Conservation (phyloP, 2,329 filamentous ascomycete species). For the Fusarium zealandicum region DNA sequence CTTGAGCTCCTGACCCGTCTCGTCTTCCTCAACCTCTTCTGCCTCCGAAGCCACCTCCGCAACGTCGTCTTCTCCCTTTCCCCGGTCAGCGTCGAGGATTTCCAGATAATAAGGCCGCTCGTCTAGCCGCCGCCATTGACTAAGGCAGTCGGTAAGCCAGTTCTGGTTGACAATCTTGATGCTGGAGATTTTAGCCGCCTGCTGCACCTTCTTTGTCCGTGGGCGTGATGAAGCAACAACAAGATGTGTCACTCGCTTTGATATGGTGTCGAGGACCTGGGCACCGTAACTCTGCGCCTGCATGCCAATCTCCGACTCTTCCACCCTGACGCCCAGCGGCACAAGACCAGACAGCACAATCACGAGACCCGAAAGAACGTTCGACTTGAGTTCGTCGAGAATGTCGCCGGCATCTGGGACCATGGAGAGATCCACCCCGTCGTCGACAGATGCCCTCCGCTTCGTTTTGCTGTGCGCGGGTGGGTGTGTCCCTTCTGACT, state of each 20-base stretch:
- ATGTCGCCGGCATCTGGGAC: conserved; percentile 87
- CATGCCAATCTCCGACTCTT: conserved; percentile 83
- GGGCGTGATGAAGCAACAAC: conserved; percentile 74
- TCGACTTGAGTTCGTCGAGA: conserved; percentile 81
- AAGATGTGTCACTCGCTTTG: conserved; percentile 73
- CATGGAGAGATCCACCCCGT: conserved; percentile 53
- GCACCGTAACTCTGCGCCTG: conserved; percentile 91
- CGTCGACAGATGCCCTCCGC: conserved; percentile 47
- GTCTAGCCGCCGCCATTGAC: conserved; percentile 81
- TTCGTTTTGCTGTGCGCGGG: conserved; percentile 45
- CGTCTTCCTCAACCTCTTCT: conserved; percentile 43
- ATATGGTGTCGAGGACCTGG: conserved; percentile 62
- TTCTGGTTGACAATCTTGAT: conserved; percentile 92
- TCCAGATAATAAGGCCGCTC: conserved; percentile 80
- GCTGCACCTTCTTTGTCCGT: conserved; percentile 88
- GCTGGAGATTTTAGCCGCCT: conserved; percentile 78
- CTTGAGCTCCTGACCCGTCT: conserved; percentile 55
- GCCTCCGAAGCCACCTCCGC: conserved; percentile 44
- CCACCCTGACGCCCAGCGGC: conserved; percentile 79
- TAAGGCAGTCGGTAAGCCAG: conserved; percentile 87
- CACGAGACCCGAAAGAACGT: conserved; percentile 75
- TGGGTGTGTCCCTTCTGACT: conserved; percentile 45
- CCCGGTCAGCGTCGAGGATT: conserved; percentile 73
- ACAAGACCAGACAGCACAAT: conserved; percentile 93
- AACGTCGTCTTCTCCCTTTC: conserved; percentile 43